Evolutionary conservation across 495 filamentous ascomycete species (phyloP).

Genomic region (Aspergillus steynii): DNA sequence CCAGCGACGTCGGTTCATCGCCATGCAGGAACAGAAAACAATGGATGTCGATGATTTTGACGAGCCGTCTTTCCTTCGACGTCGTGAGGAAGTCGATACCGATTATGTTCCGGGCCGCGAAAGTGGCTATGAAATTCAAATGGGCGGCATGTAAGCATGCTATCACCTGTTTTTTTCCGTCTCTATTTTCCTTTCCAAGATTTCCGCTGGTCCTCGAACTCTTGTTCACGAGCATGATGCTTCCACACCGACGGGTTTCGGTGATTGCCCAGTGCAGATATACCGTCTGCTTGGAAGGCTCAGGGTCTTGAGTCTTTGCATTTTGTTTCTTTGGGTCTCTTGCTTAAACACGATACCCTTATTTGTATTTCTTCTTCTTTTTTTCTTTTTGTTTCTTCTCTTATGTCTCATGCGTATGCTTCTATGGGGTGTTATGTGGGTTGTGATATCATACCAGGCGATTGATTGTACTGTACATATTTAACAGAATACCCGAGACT

Average conservation of each 20-base stretch:
- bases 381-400: too few relatives aligned
- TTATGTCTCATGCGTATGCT: background rate
- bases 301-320: background rate
- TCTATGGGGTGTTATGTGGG: background rate
- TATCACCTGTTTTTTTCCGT: background rate
- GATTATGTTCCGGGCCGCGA: constrained; percentile 21
- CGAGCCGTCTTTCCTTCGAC: constrained; percentile 43
- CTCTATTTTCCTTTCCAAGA: background rate
- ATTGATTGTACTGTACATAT: background rate
- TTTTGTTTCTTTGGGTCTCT: too few relatives aligned
- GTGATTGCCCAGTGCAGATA: background rate
- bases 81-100: constrained; percentile 45
- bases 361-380: background rate
- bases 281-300: background rate
- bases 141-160: constrained; percentile 13
- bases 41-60: constrained; percentile 48
- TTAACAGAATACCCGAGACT: background rate
- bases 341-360: background rate
- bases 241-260: background rate
- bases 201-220: background rate
- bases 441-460: constrained; percentile 1
- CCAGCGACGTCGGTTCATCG: constrained; percentile 33
- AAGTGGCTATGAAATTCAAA: constrained; percentile 15
- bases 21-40: constrained; percentile 13
- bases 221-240: background rate